Base-by-base conservation (phyloP, 129 eudicot species). In the Flaveria brownii region DNA sequence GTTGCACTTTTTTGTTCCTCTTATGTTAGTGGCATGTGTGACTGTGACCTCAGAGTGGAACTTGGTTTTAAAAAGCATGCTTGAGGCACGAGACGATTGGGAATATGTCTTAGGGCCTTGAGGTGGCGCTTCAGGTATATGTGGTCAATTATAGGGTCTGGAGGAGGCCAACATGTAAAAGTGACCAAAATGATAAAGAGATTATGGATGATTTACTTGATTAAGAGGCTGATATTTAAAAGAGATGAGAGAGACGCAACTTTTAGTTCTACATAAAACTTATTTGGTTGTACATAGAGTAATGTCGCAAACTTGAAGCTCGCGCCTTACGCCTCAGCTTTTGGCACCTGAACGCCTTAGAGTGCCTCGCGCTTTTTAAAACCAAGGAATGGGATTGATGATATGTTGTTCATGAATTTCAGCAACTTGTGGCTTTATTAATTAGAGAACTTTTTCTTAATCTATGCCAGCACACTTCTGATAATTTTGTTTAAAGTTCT, bases 401-500 rank as follows among this genome's bases (percentile, higher is more conserved):
- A 39, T 18, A 42, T 18, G 61, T 10, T 46, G 2, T 12, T 11
- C 16, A 15, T 20, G 0, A 20, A 4, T 68, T 68, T 42, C 3
- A 41, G 22, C 15, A 43, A 39, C 18, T 70, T 23, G 17, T 70
- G n/a, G 78, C 47, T 74, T 71, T 74, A 56, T 68, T 72, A 87
- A 91, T 81, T 85, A 63, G 0, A 33, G 87, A 88, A 82, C 10
- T 52, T 2, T 52, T n/a, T 23, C 59, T 16, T 52, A 15, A n/a
- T 52, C 2, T 16, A 5, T 52, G 5, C 59, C 59, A 4, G 59
- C 59, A 42, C 33, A 65, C 45, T 17, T 50, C 51, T 22, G n/a
- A 42, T 63, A 42, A 39, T 50, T 68, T 16, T 13, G 8, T 45
- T 12, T 42, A 51, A 72, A 62, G 51, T 50, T 73, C 10, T 39